Evolutionary conservation across 1,284 basidiomycete species (phyloP).

Genomic region (Malassezia psittaci): DNA sequence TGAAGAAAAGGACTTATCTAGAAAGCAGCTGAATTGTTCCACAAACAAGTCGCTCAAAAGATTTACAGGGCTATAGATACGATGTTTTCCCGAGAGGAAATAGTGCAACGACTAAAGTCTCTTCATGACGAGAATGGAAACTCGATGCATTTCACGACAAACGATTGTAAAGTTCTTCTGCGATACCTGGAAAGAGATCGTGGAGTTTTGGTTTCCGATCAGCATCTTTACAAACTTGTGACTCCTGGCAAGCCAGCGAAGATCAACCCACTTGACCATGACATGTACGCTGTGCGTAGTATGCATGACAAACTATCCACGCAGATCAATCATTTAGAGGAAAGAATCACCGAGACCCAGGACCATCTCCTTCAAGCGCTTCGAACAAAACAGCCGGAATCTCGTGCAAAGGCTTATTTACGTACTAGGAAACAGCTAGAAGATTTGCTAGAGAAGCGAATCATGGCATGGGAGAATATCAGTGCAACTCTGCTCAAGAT

Average conservation of each 20-base stretch:
- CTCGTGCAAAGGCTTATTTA: slow-evolving; percentile 64
- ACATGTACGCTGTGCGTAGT: slow-evolving; percentile 63
- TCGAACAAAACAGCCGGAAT: slow-evolving; percentile 58
- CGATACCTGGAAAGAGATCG: slow-evolving; percentile 70
- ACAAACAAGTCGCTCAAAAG: not conserved
- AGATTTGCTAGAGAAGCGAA: slow-evolving; percentile 64
- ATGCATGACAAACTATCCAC: slow-evolving; percentile 59
- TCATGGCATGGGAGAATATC: slow-evolving; percentile 64
- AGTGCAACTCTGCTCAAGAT: slow-evolving; percentile 67
- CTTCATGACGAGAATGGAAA: not conserved
- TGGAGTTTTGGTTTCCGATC: slow-evolving; percentile 56
- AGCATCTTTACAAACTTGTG: slow-evolving; percentile 25
- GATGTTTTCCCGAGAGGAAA: slow-evolving; percentile 5
- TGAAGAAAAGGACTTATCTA: not conserved
- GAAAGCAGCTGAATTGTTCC: slow-evolving; percentile 7
- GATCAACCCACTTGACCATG: slow-evolving; percentile 62
- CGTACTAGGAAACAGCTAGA: slow-evolving; percentile 69
- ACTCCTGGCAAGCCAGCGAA: not conserved
- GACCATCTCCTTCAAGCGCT: slow-evolving; percentile 48
- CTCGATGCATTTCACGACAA: not conserved
- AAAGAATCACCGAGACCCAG: slow-evolving; percentile 61
- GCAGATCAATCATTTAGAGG: slow-evolving; percentile 61
- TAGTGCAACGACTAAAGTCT: not conserved
- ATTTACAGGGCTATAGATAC: not conserved
- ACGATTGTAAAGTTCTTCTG: slow-evolving; percentile 62